Evolutionary conservation across 345 rosid species (phyloP), one percentile per base, ranked within the genome.

Genomic region (Xanthoceras sorbifolium): DNA sequence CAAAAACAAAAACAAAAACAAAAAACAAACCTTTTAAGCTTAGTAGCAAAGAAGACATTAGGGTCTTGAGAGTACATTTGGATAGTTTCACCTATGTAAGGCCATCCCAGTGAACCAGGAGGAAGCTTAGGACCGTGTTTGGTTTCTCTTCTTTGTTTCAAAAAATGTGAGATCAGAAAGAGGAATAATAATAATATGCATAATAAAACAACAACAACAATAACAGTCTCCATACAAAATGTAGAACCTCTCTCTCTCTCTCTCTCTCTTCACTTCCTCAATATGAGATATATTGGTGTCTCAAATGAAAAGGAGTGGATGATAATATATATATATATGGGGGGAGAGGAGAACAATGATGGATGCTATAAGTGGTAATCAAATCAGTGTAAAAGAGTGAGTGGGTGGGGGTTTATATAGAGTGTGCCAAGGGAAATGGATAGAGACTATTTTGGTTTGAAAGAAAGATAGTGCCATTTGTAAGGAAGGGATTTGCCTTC

Each of bases 41-140:
- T 94, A 55, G 80, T 64, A 18, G 84, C 78, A 73, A 91, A 94
- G 90, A 94, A 94, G 78, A 85, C 31, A 72, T 86, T 88, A 0
- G 98, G 98, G 79, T 94, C 83, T 69, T 90, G 88, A 74, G 98
- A 89, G 79, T 91, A 94, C 60, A 94, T 91, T 76, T 87, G 94
- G 66, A 86, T 86, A 64, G 98, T 94, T 74, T 94, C 93, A 34
- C 97, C 97, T 20, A 94, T 62, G 80, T 79, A 90, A 54, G 98
- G 98, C 93, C 88, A 91, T 17, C 97, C 97, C 92, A 90, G 83
- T 67, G 97, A 90, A 69, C 98, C 98, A 4, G 98, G 97, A 61
- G 98, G 97, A 66, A 92, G 94, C 79, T 87, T 86, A 63, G 76
- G n/a, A 79, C 64, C 79, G 29, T 73, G 46, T 72, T 70, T 64